Base-by-base conservation (phyloP, 495 filamentous ascomycete genomes). In the Tuber magnatum region DNA sequence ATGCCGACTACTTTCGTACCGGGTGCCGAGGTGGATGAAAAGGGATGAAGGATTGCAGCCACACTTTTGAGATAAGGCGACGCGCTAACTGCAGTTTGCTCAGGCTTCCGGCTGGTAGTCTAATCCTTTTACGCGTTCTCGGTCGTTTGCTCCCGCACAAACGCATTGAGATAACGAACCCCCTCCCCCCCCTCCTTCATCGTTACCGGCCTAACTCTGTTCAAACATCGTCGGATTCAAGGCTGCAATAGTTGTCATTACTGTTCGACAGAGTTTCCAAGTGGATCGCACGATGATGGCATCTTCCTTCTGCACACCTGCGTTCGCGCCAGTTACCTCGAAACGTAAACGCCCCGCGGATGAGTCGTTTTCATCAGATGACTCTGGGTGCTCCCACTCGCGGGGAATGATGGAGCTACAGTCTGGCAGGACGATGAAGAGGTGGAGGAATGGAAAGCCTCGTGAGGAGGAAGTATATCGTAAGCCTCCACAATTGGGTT, bases 391-490 rank as follows among this genome's bases (percentile, higher is more conserved):
- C 56, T n/a, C 14, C 56, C 14, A 35, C 56, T 65, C 48, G 48
- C 42, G 44, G 41, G 73, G 65, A 16, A 40, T 46, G 44, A 68
- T 74, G 39, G 75, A 78, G 43, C n/a, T 43, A 32, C 76, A 76
- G 16, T 73, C 72, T 70, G 78, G 78, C 38, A 72, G 78, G 42
- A 80, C 78, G 6, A 80, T 80, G 77, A 80, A 80, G 51, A 56
- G 78, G 74, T 80, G 77, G 73, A 79, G 78, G 24, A 80, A 80
- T 43, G 78, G 77, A 35, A 75, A 74, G 39, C 78, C 78, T 39
- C 68, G 68, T 41, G 78, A 80, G 65, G 78, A 80, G 24, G 78
- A 79, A n/a, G 77, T 80, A 28, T 80, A 80, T 39, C 78, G 78
- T 80, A 68, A 70, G 71, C 69, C 72, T 22, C 68, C 56, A 41